Base-by-base conservation (phyloP, 2,329 filamentous ascomycete genomes). In the Verticillium isaacii region DNA sequence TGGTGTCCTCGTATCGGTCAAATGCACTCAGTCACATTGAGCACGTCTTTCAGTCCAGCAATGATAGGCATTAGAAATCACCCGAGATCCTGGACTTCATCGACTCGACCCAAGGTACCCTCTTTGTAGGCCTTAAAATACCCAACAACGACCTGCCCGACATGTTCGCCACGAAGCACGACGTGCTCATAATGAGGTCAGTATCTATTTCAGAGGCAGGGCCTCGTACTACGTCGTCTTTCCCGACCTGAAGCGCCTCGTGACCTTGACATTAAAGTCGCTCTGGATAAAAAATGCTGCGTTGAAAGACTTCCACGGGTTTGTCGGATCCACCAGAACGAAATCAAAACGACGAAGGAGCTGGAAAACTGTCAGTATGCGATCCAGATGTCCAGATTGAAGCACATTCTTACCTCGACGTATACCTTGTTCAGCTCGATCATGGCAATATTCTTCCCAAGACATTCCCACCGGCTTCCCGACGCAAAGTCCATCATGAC, bases 391-490 rank as follows among this genome's bases (percentile, higher is more conserved):
- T 36, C 29, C 29, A 52, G 45, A 23, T 11, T 12, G 12, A 9
- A 19, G 19, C n/a, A 7, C 2, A 50, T 23, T 25, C 73, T 68
- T 65, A 80, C 77, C 74, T 79, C 75, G 32, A 78, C 74, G 61
- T 79, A 70, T 5, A 75, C 67, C 67, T 81, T 81, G 63, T 77
- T 74, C 59, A 80, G 62, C 67, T 80, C 78, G 64, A 81, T 74
- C 62, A 74, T 66, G 5, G 78, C 78, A 55, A 81, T 76, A 29
- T 73, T 70, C 67, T 75, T 78, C 2, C 80, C 80, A n/a, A 82
- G 67, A 65, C 81, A 82, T 63, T 73, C 68, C 55, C 72, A 78
- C 23, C 71, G 73, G 0, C 78, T 77, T 2, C 80, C 79, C 32
- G 71, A 69, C 5, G 75, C 76, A 65, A 82, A 82, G 0, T 78